phyloP scores from a whole-genome alignment of 2,329 filamentous ascomycete genomes.

The Exophiala alcalophila region DNA sequence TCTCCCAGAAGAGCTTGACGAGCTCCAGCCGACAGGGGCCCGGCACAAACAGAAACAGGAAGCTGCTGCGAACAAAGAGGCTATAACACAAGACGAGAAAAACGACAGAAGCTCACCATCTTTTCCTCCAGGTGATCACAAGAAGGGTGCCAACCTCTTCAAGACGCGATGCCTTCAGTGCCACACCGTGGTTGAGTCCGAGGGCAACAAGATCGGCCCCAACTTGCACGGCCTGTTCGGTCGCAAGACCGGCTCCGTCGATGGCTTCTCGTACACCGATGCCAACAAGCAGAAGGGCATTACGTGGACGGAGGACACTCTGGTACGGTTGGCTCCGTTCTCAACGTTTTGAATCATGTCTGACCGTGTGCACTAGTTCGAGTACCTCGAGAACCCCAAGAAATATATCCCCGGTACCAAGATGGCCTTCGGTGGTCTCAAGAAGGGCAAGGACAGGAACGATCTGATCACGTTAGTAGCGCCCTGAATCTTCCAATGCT shows the following conservation, averaged over 20 bases:
- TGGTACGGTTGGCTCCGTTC: constrained; percentile 59
- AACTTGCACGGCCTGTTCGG: constrained; percentile 97
- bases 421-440: constrained; percentile 99
- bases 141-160: constrained; percentile 99
- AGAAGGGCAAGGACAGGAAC: constrained; percentile 99
- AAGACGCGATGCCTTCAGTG: constrained; percentile 98
- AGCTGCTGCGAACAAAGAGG: constrained; percentile 17
- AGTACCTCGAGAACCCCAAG: constrained; percentile 99
- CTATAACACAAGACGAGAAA: constrained; percentile 1
- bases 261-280: constrained; percentile 96
- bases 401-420: constrained; percentile 99
- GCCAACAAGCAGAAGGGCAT: constrained; percentile 98
- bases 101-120: constrained; percentile 22
- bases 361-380: constrained; percentile 59
- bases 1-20: constrained; percentile 15
- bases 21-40: constrained; percentile 11
- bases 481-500: background rate
- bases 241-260: constrained; percentile 86
- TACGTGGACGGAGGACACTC: constrained; percentile 77
- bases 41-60: constrained; percentile 3
- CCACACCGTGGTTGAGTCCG: constrained; percentile 88
- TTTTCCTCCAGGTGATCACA: constrained; percentile 67
- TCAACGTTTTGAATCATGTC: background rate
- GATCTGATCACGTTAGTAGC: constrained; percentile 88
- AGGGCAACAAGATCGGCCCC: constrained; percentile 97